These are phyloP conservation scores for Parmelia sp. DNA, from an alignment of 495 filamentous ascomycete species.

Conservation along the genomic window DNA sequence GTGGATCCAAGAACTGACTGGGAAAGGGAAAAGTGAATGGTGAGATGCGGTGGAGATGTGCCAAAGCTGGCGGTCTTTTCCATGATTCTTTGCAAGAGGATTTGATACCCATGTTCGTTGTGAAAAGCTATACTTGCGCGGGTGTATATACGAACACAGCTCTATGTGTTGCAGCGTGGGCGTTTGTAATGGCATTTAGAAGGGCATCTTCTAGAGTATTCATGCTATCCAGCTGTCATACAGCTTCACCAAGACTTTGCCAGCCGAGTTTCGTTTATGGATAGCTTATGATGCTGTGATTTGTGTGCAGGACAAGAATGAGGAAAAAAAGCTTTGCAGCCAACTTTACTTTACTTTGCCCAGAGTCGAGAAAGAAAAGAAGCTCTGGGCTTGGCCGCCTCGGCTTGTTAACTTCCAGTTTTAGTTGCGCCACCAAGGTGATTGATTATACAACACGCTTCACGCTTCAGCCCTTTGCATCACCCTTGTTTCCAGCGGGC, in stretches of 20 bases:
- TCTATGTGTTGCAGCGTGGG: not conserved
- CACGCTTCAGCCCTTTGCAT: not conserved
- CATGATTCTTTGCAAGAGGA: not conserved
- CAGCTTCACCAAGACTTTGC: not conserved
- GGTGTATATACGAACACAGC: not conserved
- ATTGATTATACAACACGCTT: not conserved
- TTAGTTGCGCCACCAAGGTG: not conserved
- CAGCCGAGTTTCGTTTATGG: not conserved
- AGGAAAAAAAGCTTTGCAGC: no score
- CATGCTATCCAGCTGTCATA: no score
- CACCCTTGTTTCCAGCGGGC: not conserved
- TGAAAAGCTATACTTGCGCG: not conserved
- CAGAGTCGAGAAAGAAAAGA: not conserved
- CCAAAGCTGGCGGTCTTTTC: not conserved
- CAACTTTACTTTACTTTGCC: not conserved
- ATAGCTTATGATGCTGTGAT: no score
- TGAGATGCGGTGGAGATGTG: not conserved
- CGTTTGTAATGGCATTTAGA: not conserved
- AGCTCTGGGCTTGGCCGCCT: not conserved
- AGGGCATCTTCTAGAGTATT: no score
- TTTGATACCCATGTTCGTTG: conserved; percentile 1
- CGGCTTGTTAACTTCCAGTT: no score
- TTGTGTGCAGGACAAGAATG: no score
- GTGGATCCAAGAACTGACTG: conserved; percentile 3
- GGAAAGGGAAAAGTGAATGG: not conserved